Conservation (phyloP, 2,329 filamentous ascomycete species). For the Fusarium torulosum region DNA sequence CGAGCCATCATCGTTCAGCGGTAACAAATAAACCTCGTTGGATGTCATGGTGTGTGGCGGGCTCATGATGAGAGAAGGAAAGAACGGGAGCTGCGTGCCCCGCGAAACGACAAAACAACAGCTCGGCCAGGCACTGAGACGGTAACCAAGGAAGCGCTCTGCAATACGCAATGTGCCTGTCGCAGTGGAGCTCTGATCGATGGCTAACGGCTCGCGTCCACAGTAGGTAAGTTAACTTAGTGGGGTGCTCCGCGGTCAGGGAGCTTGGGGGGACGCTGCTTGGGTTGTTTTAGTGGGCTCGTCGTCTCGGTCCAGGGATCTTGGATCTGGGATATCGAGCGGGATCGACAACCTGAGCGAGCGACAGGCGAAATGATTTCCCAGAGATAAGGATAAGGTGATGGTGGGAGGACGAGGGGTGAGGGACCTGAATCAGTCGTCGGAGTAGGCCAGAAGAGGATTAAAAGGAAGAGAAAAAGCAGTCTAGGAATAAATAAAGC, state of each 20-base stretch:
- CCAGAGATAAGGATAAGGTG: constrained; percentile 29
- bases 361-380: constrained; percentile 23
- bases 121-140: constrained; percentile 39
- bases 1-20: constrained; percentile 91
- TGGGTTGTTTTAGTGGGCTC: constrained; percentile 41
- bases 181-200: constrained; percentile 39
- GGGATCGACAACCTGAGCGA: constrained; percentile 40
- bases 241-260: constrained; percentile 24
- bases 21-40: constrained; percentile 85
- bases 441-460: constrained; percentile 7
- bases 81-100: constrained; percentile 48
- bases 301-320: constrained; percentile 38
- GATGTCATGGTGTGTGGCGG: constrained; percentile 71
- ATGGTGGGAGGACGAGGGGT: constrained; percentile 23
- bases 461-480: constrained; percentile 8
- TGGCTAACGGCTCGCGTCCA: constrained; percentile 40
- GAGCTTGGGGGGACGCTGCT: constrained; percentile 35
- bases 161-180: constrained; percentile 35
- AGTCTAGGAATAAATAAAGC: constrained; percentile 19
- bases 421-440: constrained; percentile 22
- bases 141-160: constrained; percentile 42
- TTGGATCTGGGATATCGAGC: constrained; percentile 42
- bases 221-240: constrained; percentile 34
- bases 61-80: constrained; percentile 62
- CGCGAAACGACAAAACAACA: constrained; percentile 44